These are phyloP conservation scores for Boletales sp. DNA, from an alignment of 768 basidiomycete genomes.

Conservation along the genomic window DNA sequence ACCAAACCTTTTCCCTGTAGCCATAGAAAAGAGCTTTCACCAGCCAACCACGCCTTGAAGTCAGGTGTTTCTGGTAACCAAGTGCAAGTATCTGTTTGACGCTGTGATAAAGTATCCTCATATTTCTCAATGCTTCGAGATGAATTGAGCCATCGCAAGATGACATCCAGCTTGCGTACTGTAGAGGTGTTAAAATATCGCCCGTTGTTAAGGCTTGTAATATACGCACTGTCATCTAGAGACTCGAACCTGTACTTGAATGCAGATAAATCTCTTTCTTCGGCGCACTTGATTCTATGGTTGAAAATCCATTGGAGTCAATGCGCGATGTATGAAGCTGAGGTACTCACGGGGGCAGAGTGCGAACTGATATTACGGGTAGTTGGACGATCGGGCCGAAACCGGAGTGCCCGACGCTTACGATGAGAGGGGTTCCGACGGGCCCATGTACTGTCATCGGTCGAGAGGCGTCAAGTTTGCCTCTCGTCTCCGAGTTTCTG, in stretches of 20 bases:
- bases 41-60: neutral
- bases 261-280: neutral
- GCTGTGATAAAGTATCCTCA: neutral
- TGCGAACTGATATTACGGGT: too few relatives aligned
- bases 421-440: too few relatives aligned
- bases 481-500: too few relatives aligned
- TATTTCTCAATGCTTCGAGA: neutral
- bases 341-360: too few relatives aligned
- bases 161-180: neutral
- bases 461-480: too few relatives aligned
- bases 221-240: neutral
- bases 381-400: too few relatives aligned
- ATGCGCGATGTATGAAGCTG: too few relatives aligned
- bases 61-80: neutral
- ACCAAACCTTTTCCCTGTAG: conserved; percentile 1
- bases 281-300: too few relatives aligned
- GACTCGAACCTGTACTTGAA: neutral
- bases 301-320: too few relatives aligned
- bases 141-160: neutral
- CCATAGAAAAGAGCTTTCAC: neutral
- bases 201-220: neutral
- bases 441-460: too few relatives aligned
- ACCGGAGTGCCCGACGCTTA: too few relatives aligned
- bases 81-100: neutral
- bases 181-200: neutral